These are phyloP conservation scores for Colletotrichum magnum DNA, from an alignment of 2,329 filamentous ascomycete genomes.

Conservation along the genomic window DNA sequence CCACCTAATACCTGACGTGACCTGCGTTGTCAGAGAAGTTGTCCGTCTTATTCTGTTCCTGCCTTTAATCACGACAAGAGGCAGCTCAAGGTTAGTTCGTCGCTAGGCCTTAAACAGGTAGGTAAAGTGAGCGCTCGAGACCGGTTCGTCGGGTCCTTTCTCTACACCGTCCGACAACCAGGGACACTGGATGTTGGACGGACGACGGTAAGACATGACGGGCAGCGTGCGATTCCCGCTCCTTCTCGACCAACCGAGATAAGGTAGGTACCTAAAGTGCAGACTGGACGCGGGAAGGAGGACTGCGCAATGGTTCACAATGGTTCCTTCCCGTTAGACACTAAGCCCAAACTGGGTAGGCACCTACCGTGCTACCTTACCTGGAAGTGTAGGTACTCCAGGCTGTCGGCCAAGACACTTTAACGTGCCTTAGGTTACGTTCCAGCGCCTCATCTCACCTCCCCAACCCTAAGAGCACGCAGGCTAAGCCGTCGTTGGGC, in stretches of 20 bases:
- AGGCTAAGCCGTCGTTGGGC: neutral
- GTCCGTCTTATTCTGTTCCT: no score
- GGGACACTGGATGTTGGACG: neutral
- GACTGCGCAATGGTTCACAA: neutral
- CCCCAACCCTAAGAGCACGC: neutral
- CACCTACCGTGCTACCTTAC: no score
- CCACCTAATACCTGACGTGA: no score
- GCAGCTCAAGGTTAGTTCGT: no score
- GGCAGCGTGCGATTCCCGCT: constrained; percentile 7
- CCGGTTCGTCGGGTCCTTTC: constrained; percentile 2
- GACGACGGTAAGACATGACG: neutral
- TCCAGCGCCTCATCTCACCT: constrained; percentile 11
- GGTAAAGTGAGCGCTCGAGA: no score
- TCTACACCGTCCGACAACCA: constrained; percentile 3
- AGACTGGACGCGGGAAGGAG: neutral
- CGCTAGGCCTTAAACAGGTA: no score
- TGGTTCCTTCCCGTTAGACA: constrained; percentile 22
- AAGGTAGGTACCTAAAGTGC: neutral
- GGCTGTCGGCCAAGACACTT: constrained; percentile 11
- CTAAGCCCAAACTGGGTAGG: constrained; percentile 11
- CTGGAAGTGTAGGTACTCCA: no score
- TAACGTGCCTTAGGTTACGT: constrained; percentile 5
- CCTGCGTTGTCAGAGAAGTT: no score
- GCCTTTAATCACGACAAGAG: no score
- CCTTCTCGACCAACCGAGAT: neutral